phyloP scores from a whole-genome alignment of 768 basidiomycete genomes.

The Xerocomellus chrysenteron region DNA sequence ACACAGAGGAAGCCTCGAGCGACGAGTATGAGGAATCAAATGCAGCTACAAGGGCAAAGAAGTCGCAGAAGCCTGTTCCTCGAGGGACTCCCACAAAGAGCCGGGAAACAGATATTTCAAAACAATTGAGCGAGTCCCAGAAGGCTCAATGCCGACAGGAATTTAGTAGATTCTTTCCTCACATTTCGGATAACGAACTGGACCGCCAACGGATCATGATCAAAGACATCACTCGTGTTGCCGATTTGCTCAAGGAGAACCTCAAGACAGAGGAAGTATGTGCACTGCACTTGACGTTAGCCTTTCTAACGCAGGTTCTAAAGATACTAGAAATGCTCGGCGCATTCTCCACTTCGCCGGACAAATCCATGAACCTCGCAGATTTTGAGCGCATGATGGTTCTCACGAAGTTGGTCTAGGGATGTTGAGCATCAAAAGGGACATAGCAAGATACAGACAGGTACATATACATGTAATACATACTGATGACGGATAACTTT shows the following conservation, averaged over 20 bases:
- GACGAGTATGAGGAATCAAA: conserved; percentile 32
- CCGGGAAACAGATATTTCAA: neutral
- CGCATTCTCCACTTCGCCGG: conserved; percentile 67
- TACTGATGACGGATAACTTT: neutral
- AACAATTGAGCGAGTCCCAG: conserved; percentile 51
- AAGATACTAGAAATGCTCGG: conserved; percentile 81
- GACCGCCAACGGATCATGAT: conserved; percentile 57
- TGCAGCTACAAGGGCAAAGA: conserved; percentile 2
- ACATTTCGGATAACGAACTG: conserved; percentile 45
- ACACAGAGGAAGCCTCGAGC: conserved; percentile 25
- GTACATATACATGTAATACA: conserved; percentile 1
- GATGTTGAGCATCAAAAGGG: neutral
- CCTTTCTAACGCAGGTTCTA: conserved; percentile 1
- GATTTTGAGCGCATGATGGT: conserved; percentile 82
- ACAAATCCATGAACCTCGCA: conserved; percentile 62
- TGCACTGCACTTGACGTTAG: neutral
- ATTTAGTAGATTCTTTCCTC: conserved; percentile 76
- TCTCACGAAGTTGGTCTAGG: conserved; percentile 39
- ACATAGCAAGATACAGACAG: neutral
- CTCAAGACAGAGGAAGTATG: conserved; percentile 73
- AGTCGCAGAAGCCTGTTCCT: conserved; percentile 4
- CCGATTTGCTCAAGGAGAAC: conserved; percentile 66
- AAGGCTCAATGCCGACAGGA: conserved; percentile 52
- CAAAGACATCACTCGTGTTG: conserved; percentile 61
- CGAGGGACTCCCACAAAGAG: conserved; percentile 1